Conservation (phyloP, 2,329 filamentous ascomycete genomes). For the Amesomyces nigricolor region DNA sequence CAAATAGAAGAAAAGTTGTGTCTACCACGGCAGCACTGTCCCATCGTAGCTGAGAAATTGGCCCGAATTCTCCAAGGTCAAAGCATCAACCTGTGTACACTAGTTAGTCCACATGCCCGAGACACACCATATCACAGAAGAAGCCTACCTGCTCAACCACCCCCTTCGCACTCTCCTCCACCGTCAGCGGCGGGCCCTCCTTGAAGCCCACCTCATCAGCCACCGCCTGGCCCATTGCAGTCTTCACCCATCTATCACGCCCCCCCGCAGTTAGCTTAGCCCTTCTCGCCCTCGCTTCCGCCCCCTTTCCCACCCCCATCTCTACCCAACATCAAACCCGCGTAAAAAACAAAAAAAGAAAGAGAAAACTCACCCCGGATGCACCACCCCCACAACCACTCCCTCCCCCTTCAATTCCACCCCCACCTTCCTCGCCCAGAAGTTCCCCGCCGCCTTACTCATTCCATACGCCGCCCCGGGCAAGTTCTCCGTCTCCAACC, state of each 20-base stretch:
- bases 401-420: constrained; percentile 21
- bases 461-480: constrained; percentile 27
- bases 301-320: not conserved
- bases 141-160: constrained; percentile 26
- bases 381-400: constrained; percentile 26
- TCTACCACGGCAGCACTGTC: constrained; percentile 25
- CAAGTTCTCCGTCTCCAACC: constrained; percentile 21
- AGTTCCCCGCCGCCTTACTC: constrained; percentile 30
- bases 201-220: constrained; percentile 25
- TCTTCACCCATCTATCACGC: constrained; percentile 27
- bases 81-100: constrained; percentile 19
- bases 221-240: constrained; percentile 25
- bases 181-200: constrained; percentile 23
- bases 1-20: not conserved
- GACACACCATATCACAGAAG: not conserved
- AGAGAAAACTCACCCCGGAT: constrained; percentile 27
- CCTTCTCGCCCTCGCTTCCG: too few species aligned
- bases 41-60: constrained; percentile 23
- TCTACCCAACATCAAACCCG: not conserved
- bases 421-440: constrained; percentile 26
- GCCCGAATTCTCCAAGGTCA: constrained; percentile 22
- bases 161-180: constrained; percentile 23
- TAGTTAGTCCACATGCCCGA: not conserved
- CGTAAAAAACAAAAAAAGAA: not conserved
- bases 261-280: not conserved